phyloP scores from a whole-genome alignment of 768 basidiomycete species.

The Phylloporus sp. region DNA sequence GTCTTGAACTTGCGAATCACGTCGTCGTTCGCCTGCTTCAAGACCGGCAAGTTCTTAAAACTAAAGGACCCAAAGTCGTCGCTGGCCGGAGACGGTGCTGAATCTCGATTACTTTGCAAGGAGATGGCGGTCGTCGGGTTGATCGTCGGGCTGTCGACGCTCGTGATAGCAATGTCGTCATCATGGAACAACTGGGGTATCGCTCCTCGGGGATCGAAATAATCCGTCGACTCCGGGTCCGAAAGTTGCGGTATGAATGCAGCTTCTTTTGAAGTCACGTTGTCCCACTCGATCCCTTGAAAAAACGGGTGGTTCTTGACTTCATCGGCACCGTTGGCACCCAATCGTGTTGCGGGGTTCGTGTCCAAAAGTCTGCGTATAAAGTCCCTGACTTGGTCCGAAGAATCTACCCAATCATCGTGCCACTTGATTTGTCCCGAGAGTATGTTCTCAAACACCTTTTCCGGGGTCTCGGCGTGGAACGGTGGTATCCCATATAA shows the following conservation, averaged over 20 bases:
- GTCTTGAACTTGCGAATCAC: slow-evolving; percentile 93
- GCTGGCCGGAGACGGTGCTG: slow-evolving; percentile 50
- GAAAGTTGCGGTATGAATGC: slow-evolving; percentile 93
- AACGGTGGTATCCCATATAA: slow-evolving; percentile 96
- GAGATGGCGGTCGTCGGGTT: slow-evolving; percentile 19
- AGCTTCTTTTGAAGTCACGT: slow-evolving; percentile 81
- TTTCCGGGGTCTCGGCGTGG: slow-evolving; percentile 94
- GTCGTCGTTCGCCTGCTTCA: slow-evolving; percentile 98
- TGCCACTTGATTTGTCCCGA: slow-evolving; percentile 95
- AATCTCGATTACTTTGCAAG: slow-evolving; percentile 36
- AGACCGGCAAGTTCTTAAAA: slow-evolving; percentile 92
- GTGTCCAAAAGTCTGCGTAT: slow-evolving; percentile 81
- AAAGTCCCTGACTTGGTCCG: slow-evolving; percentile 82
- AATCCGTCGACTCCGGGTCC: slow-evolving; percentile 98
- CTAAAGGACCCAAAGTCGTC: slow-evolving; percentile 98
- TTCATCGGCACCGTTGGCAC: slow-evolving; percentile 83
- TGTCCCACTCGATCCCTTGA: slow-evolving; percentile 87
- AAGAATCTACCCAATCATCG: slow-evolving; percentile 86
- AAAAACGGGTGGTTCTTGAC: slow-evolving; percentile 93
- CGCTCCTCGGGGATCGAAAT: slow-evolving; percentile 96
- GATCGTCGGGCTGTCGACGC: slow-evolving; percentile 40
- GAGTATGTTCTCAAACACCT: slow-evolving; percentile 97
- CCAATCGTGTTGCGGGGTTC: slow-evolving; percentile 76
- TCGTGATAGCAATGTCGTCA: slow-evolving; percentile 64
- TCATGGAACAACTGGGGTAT: slow-evolving; percentile 89